Conservation (phyloP, 2,329 filamentous ascomycete genomes). For the Grosmannia clavigera region DNA sequence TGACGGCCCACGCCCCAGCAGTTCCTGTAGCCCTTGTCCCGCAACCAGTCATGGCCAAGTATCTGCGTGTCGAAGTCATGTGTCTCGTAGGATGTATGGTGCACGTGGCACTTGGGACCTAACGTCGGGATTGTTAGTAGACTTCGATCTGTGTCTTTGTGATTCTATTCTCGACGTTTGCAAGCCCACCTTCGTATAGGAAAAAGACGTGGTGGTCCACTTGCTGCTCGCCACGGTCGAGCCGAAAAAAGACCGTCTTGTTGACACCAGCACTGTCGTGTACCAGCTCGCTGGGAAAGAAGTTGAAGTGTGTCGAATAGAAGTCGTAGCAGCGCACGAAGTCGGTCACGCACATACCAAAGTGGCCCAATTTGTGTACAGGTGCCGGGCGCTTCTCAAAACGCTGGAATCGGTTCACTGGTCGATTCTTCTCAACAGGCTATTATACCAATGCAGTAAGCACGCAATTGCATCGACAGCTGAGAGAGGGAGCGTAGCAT, state of each 20-base stretch:
- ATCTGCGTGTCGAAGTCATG: constrained; percentile 60
- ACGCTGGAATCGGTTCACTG: constrained; percentile 35
- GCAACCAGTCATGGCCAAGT: constrained; percentile 58
- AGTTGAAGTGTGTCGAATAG: constrained; percentile 37
- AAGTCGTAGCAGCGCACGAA: constrained; percentile 37
- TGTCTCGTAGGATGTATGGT: constrained; percentile 59
- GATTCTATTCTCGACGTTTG: not conserved
- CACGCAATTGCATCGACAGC: not conserved
- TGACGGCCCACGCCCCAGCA: constrained; percentile 63
- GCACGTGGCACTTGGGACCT: constrained; percentile 38
- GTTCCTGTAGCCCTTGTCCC: constrained; percentile 46
- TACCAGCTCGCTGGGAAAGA: constrained; percentile 34
- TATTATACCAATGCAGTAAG: constrained; percentile 8
- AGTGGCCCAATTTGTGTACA: constrained; percentile 41
- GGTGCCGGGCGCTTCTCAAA: constrained; percentile 31
- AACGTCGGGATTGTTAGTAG: not conserved
- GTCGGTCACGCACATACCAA: constrained; percentile 39
- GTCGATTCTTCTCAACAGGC: constrained; percentile 38
- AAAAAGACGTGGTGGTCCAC: constrained; percentile 42
- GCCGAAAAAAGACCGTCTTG: constrained; percentile 32
- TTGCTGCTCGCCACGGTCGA: constrained; percentile 28
- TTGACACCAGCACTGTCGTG: constrained; percentile 24
- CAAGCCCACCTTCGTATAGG: constrained; percentile 26
- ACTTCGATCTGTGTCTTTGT: no score
- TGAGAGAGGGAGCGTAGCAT: not conserved